phyloP scores from a whole-genome alignment of 352 stramenopile genomes.

The Labyrinthula sp. region DNA sequence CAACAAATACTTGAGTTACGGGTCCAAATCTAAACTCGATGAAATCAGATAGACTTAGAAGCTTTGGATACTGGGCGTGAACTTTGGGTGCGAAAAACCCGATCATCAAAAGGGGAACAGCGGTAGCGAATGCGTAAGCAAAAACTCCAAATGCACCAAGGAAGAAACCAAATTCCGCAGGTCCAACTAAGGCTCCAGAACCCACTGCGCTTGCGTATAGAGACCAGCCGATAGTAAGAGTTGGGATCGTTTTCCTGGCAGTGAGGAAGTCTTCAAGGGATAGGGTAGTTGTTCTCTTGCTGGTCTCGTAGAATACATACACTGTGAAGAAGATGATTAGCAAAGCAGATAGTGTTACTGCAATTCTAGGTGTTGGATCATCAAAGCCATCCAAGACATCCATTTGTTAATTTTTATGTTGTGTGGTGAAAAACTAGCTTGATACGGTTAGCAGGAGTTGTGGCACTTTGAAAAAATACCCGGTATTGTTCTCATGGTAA shows the following conservation, averaged over 20 bases:
- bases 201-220: conserved; percentile 4
- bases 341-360: too few species aligned
- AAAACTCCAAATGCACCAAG: not conserved
- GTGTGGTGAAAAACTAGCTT: too few species aligned
- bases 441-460: too few species aligned
- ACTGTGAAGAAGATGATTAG: too few species aligned
- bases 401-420: too few species aligned
- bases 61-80: not conserved
- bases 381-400: too few species aligned
- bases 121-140: conserved; percentile 5
- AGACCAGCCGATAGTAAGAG: not conserved
- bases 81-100: conserved; percentile 3
- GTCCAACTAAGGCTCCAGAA: not conserved
- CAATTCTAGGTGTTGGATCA: too few species aligned
- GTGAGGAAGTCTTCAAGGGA: conserved; percentile 4
- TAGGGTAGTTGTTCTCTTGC: too few species aligned
- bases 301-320: too few species aligned
- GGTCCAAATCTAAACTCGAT: not conserved
- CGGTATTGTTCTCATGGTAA: too few species aligned
- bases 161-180: not conserved
- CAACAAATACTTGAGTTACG: not conserved
- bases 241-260: not conserved
- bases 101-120: conserved; percentile 1
- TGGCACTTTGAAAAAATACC: too few species aligned
- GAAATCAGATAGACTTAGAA: conserved; percentile 4